Base-by-base conservation (phyloP, 2,329 filamentous ascomycete species). In the Penicillium janthinellum region DNA sequence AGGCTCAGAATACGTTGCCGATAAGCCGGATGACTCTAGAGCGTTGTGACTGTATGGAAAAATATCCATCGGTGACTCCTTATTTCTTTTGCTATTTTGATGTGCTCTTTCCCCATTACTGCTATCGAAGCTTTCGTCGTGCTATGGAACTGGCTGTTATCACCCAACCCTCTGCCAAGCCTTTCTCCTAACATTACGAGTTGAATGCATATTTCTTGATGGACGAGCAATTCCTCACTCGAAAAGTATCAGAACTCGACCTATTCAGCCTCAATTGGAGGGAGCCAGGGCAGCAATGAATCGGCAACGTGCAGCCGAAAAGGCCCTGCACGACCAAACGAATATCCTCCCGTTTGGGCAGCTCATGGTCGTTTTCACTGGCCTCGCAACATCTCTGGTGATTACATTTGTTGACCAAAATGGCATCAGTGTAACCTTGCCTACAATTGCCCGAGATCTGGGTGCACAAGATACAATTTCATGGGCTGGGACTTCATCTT, bases 401-500 rank as follows among this genome's bases (percentile, higher is more conserved):
- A 82, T 87, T 35, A 80, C 78, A 12, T 85, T 83, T 60, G 81
- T 84, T 54, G 84, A 87, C 67, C 83, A 86, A 63, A 86, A 85
- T 70, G 81, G 82, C 39, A 82, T 87, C 56, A 81, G 79, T 2
- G 78, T 80, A 2, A 79, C 80, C n/a, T 70, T 86, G 41, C 84
- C 84, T 31, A 81, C 82, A 34, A 80, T 86, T 65, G 79, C 80
- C 56, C 68, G 75, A 54, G 80, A 85, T 56, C 75, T 83, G 20
- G 64, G 77, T 56, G 77, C 77, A 1, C 73, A 74, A 50, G 64
- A 76, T 57, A 75, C 75, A 2, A 87, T 87, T 49, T 90, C 90
- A 68, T 91, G 88, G 89, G 83, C 86, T 12, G 88, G 88, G 1
- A 90, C 88, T 4, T 86, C 86, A 15, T 91, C 89, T 64, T 78